These are phyloP conservation scores for Striga hermonthica DNA, from an alignment of 305 asterid species.

Conservation along the genomic window DNA sequence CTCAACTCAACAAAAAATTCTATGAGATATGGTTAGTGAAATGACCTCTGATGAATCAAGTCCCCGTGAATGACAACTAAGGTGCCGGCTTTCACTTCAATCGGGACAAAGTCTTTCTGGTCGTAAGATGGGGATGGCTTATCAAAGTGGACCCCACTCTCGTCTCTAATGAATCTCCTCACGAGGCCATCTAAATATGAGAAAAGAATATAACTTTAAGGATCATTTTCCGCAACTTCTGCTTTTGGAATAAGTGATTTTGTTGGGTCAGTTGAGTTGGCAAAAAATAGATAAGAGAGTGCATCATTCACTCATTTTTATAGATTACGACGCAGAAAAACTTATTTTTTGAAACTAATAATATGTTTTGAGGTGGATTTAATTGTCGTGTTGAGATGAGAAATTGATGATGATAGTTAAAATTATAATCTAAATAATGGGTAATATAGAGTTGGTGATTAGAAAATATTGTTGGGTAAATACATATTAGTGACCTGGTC, in stretches of 20 bases:
- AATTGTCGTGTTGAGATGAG: too few species aligned
- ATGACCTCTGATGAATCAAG: conserved; percentile 71
- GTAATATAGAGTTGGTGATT: too few species aligned
- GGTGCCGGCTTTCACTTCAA: conserved; percentile 69
- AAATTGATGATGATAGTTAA: too few species aligned
- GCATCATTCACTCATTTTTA: too few species aligned
- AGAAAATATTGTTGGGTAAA: too few species aligned
- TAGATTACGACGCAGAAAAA: too few species aligned
- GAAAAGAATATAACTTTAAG: neutral
- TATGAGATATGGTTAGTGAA: neutral
- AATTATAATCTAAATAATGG: too few species aligned
- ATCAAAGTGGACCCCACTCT: conserved; percentile 67
- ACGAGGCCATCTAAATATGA: conserved; percentile 55
- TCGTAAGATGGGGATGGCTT: conserved; percentile 68
- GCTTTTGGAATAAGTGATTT: neutral
- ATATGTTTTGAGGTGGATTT: too few species aligned
- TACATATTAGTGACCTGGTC: too few species aligned
- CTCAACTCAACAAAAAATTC: neutral
- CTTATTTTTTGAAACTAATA: too few species aligned
- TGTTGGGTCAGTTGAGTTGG: too few species aligned
- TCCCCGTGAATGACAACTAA: conserved; percentile 68
- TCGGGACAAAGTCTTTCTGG: conserved; percentile 56
- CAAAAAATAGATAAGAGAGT: too few species aligned
- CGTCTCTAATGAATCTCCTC: conserved; percentile 73
- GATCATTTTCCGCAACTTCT: neutral